phyloP scores from a whole-genome alignment of 1,284 basidiomycete species.

The Rhodotorula sp. region DNA sequence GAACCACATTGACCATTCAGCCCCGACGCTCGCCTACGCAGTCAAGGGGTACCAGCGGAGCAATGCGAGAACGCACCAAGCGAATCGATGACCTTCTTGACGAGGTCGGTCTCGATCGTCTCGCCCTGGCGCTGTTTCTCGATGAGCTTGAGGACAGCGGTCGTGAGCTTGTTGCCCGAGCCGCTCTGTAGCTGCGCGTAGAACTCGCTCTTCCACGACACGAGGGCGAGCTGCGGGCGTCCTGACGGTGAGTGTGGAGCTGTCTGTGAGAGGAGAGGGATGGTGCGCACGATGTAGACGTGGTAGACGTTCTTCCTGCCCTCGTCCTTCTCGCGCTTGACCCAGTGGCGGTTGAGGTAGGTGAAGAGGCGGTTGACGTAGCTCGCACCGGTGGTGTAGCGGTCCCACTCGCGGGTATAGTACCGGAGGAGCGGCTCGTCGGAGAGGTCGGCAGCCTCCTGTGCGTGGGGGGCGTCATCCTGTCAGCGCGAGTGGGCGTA shows the following conservation, averaged over 20 bases:
- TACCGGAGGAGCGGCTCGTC: constrained; percentile 87
- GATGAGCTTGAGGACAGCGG: constrained; percentile 84
- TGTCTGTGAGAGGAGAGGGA: neutral
- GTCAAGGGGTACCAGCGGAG: neutral
- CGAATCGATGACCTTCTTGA: constrained; percentile 95
- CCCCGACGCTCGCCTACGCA: too few relatives aligned
- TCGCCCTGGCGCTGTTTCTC: constrained; percentile 94
- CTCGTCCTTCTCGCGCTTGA: constrained; percentile 97
- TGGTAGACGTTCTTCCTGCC: constrained; percentile 92
- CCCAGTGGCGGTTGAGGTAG: constrained; percentile 98
- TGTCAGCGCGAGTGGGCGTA: too few relatives aligned
- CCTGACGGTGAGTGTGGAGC: neutral
- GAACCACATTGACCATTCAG: neutral
- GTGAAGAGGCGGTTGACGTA: constrained; percentile 95
- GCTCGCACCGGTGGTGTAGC: constrained; percentile 94
- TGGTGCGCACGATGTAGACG: constrained; percentile 82
- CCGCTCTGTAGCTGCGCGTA: constrained; percentile 77
- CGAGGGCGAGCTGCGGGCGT: constrained; percentile 74
- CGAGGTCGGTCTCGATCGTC: constrained; percentile 84
- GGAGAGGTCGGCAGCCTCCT: constrained; percentile 67
- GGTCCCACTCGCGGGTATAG: constrained; percentile 91
- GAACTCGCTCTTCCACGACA: constrained; percentile 92
- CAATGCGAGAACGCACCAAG: constrained; percentile 59
- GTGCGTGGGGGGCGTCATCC: neutral
- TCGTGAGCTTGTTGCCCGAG: constrained; percentile 72